Percentiles rank a stretch among this genome's conserved stretches.
Conservation (phyloP, 108 stramenopile species). For the Skeletonema costatum region DNA sequence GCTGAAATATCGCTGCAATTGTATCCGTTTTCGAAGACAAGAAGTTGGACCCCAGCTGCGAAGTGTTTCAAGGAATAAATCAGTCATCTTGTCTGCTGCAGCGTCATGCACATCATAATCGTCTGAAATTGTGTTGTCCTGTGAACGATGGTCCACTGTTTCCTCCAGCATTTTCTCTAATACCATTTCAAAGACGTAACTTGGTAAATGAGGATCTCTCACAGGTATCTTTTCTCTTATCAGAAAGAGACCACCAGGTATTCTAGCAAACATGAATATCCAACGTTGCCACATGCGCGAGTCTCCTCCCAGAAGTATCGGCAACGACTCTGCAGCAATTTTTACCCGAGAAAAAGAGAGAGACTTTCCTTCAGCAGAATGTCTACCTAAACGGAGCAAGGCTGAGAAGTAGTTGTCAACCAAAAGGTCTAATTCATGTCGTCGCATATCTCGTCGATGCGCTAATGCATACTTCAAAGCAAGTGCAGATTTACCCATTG, state of each 20-base stretch:
- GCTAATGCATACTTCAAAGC: slow-evolving; percentile 64
- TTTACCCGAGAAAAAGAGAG: slow-evolving; percentile 72
- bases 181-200: slow-evolving; percentile 59
- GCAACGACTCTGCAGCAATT: slow-evolving; percentile 69
- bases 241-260: slow-evolving; percentile 77
- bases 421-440: slow-evolving; percentile 55
- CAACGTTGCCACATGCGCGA: slow-evolving; percentile 70
- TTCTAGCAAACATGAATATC: slow-evolving; percentile 61
- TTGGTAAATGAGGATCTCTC: slow-evolving; percentile 73
- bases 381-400: slow-evolving; percentile 45
- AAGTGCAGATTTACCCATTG: slow-evolving; percentile 51
- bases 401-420: slow-evolving; percentile 65
- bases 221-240: slow-evolving; percentile 77
- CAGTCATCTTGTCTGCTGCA: slow-evolving; percentile 42
- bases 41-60: slow-evolving; percentile 79
- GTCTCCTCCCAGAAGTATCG: slow-evolving; percentile 73
- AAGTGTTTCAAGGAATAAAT: slow-evolving; percentile 70
- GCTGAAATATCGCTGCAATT: slow-evolving; percentile 49
- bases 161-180: slow-evolving; percentile 69
- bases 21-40: slow-evolving; percentile 63
- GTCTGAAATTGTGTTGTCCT: neutral
- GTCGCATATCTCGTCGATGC: slow-evolving; percentile 59
- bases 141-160: slow-evolving; percentile 24
- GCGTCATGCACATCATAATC: neutral
- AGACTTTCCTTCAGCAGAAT: slow-evolving; percentile 5